phyloP scores from a whole-genome alignment of 2,329 filamentous ascomycete genomes.

The Fusarium illudens region DNA sequence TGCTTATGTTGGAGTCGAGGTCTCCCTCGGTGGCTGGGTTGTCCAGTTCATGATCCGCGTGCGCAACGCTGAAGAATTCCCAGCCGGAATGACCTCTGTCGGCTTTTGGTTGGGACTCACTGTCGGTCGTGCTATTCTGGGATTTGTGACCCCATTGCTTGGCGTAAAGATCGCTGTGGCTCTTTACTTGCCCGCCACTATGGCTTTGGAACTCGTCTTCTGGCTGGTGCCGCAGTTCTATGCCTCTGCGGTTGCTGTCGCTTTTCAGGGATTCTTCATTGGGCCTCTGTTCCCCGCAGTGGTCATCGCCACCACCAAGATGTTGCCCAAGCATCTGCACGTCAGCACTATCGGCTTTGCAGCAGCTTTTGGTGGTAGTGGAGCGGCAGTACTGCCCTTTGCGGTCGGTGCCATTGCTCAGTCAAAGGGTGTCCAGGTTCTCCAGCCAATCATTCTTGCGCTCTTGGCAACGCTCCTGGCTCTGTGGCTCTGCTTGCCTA shows the following conservation, averaged over 20 bases:
- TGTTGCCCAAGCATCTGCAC: slow-evolving; percentile 75
- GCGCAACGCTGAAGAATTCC: slow-evolving; percentile 71
- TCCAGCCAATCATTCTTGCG: slow-evolving; percentile 66
- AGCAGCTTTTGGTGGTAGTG: slow-evolving; percentile 76
- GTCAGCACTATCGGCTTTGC: slow-evolving; percentile 81
- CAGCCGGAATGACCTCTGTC: slow-evolving; percentile 77
- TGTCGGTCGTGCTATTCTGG: slow-evolving; percentile 72
- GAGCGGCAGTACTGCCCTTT: slow-evolving; percentile 73
- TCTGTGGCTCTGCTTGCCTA: slow-evolving; percentile 58
- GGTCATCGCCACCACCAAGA: slow-evolving; percentile 74
- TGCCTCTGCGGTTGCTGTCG: slow-evolving; percentile 75
- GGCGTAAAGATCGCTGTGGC: slow-evolving; percentile 73
- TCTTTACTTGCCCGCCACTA: slow-evolving; percentile 69
- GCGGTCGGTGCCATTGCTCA: slow-evolving; percentile 72
- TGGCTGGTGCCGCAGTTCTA: slow-evolving; percentile 84
- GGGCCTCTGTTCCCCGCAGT: slow-evolving; percentile 80
- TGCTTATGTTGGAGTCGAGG: slow-evolving; percentile 79
- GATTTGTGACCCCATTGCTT: slow-evolving; percentile 75
- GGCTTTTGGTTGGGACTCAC: slow-evolving; percentile 86
- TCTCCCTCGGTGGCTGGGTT: slow-evolving; percentile 82
- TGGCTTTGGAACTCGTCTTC: slow-evolving; percentile 75
- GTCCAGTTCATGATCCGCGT: slow-evolving; percentile 84
- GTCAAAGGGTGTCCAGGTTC: slow-evolving; percentile 60
- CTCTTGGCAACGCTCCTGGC: slow-evolving; percentile 55
- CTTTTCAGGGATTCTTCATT: slow-evolving; percentile 80